A percentile compares a stretch with the other conserved stretches of the same genome.
phyloP scores from a whole-genome alignment of 2,329 filamentous ascomycete genomes.

The Beauveria bassiana region DNA sequence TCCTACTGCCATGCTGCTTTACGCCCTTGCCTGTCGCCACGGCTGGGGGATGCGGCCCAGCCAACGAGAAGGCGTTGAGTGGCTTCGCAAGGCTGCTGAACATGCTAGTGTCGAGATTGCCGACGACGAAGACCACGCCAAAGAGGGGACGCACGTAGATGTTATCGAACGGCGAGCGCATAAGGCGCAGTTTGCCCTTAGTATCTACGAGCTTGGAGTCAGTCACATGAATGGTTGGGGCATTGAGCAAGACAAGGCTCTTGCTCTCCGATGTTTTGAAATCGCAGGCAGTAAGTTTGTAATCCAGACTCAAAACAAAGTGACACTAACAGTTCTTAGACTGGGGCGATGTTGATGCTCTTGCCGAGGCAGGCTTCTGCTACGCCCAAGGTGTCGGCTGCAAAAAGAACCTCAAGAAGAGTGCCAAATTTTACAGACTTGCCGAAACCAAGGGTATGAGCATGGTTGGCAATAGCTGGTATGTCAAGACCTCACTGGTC shows the following conservation, averaged over 20 bases:
- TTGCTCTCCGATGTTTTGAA: constrained; percentile 90
- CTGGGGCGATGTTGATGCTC: constrained; percentile 92
- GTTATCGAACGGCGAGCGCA: constrained; percentile 68
- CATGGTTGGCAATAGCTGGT: constrained; percentile 99
- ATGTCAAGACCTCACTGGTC: constrained; percentile 30
- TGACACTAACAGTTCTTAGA: constrained; percentile 36
- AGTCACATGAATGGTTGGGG: constrained; percentile 99
- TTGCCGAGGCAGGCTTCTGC: constrained; percentile 92
- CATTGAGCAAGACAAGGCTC: constrained; percentile 80
- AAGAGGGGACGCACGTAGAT: constrained; percentile 57
- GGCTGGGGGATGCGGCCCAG: constrained; percentile 97
- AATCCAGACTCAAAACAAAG: neutral
- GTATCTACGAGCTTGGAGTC: constrained; percentile 92
- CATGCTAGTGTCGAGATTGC: constrained; percentile 74
- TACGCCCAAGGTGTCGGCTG: constrained; percentile 90
- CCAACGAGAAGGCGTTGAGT: constrained; percentile 79
- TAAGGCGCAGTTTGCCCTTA: constrained; percentile 87
- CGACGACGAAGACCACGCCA: constrained; percentile 63
- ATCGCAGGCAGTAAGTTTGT: constrained; percentile 72
- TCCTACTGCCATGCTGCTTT: constrained; percentile 91
- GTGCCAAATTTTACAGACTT: constrained; percentile 80
- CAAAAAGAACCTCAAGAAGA: constrained; percentile 94
- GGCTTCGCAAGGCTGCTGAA: constrained; percentile 87
- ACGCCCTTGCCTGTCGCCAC: constrained; percentile 88
- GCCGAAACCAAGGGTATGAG: constrained; percentile 91